Base-by-base conservation (phyloP, 306 rosid genomes). In the Rosa chinensis region DNA sequence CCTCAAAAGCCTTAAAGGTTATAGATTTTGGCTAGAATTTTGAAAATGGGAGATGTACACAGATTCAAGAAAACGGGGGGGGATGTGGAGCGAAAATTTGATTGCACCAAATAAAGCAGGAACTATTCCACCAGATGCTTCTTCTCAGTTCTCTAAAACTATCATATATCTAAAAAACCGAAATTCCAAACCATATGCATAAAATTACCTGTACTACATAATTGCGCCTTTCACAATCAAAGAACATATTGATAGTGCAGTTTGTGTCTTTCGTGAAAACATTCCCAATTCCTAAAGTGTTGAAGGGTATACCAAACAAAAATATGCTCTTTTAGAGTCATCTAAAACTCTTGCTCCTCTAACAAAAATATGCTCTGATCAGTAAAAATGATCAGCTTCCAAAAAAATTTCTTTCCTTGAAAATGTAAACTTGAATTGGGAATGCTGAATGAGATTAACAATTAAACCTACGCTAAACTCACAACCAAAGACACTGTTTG, bases 161-260 rank as follows among this genome's bases (percentile, higher is more conserved):
- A 77, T 25, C 48, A 62, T 11, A 28, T 53, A n/a, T 25, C 55
- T 13, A 48, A 17, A 17, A 44, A 40, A 23, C 47, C 39, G 20
- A 28, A 42, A 25, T 13, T 37, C 8, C 77, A 74, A 74, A 67
- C 45, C 52, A 55, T 66, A 73, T 56, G 49, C 70, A 81, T 17
- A 32, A 40, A 16, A 32, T 68, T 89, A 94, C 98, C 97, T 90
- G 98, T 80, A 88, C 73, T 17, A 94, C 98, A 69, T 92, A 94
- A 81, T 90, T 94, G 79, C 96, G 94, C 78, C 96, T 80, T 81
- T 94, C 98, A 73, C 98, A 94, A 75, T 94, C 98, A 75, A 84
- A 78, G 89, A 94, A 94, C 98, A 94, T 94, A 81, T 85, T 80
- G 40, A 87, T 32, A 49, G 87, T 92, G 87, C 91, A 88, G 83